These are phyloP conservation scores for Paracorniculantispora psalliotae DNA, from an alignment of 2,329 filamentous ascomycete genomes.

Conservation along the genomic window DNA sequence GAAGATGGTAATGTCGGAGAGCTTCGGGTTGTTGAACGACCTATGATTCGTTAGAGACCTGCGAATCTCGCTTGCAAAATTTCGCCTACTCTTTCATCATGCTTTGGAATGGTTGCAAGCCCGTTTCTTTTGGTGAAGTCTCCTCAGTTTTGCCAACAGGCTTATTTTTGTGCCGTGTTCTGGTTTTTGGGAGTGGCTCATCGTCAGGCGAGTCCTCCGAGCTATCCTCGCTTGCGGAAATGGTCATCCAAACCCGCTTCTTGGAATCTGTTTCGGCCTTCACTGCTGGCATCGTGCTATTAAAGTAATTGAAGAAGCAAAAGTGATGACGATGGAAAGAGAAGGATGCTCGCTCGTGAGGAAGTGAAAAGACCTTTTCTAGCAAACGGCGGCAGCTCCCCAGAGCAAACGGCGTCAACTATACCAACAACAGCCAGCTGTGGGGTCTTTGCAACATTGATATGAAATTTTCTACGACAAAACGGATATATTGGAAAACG, in stretches of 20 bases:
- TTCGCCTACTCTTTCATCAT: conserved; percentile 7
- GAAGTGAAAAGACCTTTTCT: background rate
- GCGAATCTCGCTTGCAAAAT: background rate
- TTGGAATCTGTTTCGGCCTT: background rate
- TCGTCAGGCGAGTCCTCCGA: background rate
- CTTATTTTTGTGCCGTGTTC: background rate
- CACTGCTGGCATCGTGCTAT: background rate
- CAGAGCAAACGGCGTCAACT: background rate
- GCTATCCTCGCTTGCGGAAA: background rate
- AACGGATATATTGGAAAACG: no score
- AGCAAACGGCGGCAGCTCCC: background rate
- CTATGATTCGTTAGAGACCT: background rate
- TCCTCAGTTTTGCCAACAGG: background rate
- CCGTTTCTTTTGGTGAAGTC: background rate
- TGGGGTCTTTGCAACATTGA: no score
- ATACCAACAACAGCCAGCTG: no score
- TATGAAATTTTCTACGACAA: no score
- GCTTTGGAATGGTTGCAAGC: background rate
- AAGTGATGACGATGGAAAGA: background rate
- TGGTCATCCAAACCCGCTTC: background rate
- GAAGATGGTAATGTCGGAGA: background rate
- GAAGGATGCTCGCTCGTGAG: background rate
- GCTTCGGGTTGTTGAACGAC: background rate
- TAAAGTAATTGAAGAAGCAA: background rate
- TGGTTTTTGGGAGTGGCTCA: background rate